Evolutionary conservation across 352 stramenopile genomes (phyloP), one percentile per base, ranked within the genome.

Genomic region (Thraustochytrium striatum): DNA sequence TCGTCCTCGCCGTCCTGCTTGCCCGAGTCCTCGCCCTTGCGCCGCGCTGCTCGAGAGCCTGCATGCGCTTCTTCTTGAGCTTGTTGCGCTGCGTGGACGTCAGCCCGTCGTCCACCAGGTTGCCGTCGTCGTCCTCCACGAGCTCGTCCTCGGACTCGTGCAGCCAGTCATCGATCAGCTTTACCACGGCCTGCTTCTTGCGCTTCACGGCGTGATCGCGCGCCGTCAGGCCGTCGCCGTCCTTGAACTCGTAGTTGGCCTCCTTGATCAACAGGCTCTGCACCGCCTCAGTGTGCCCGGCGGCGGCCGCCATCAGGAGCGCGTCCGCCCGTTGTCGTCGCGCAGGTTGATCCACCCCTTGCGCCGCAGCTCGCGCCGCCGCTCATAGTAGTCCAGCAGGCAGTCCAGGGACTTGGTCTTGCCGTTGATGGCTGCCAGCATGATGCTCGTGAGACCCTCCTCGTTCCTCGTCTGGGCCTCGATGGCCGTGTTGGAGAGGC

Each of bases 371-470:
- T 53, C 33, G 16, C 72, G 44, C 5, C 79, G 30, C 30, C 79
- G 69, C 72, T 83, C 79, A 39, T 83, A 83, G 57, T 72, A 83
- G 44, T 81, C 69, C 1, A 83, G n/a, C 16, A 83, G 39, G 28
- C 52, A 55, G 35, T 72, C 79, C 7, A 83, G 79, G 25, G 55
- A 78, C 30, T 72, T 57, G 69, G 61, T 43, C 70, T 81, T 80
- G 16, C 57, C 70, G 39, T 80, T 72, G 21, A 58, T 2, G 19
- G 59, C 69, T 21, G 68, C 78, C 19, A 82, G 32, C 79, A 83
- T 83, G 39, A 83, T 78, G 69, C 69, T 73, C 35, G 79, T 83
- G 3, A 62, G 52, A 32, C 61, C 72, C 1, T 72, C 79, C 30
- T 72, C 69, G 79, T 83, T 80, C 2, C 79, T 39, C 52, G 79